phyloP scores from a whole-genome alignment of 2,329 filamentous ascomycete species.

The Colletotrichum melonis region DNA sequence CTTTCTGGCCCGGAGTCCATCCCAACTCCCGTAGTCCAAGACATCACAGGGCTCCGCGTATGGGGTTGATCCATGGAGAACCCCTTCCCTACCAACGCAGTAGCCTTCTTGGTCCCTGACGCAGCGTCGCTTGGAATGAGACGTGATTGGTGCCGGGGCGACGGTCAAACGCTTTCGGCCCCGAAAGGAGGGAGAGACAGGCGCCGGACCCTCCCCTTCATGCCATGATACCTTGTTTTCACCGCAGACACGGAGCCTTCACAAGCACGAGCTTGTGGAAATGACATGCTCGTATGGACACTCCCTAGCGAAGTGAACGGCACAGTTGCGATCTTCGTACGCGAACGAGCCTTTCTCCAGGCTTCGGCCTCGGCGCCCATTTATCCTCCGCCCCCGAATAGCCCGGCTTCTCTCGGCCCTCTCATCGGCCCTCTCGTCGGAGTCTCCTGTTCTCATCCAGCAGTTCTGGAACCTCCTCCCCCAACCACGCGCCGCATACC shows the following conservation, averaged over 20 bases:
- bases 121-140: not conserved
- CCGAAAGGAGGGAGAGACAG: not conserved
- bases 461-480: not conserved
- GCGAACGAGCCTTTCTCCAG: no score
- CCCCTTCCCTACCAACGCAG: not conserved
- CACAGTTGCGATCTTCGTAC: not conserved
- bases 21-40: slow-evolving; percentile 3
- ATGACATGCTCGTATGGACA: not conserved
- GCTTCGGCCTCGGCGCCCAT: not conserved
- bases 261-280: not conserved
- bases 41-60: not conserved
- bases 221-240: not conserved
- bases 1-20: slow-evolving; percentile 12
- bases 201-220: not conserved
- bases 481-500: not conserved
- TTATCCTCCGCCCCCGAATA: not conserved
- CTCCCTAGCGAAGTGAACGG: no score
- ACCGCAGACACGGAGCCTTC: no score
- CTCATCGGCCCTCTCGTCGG: not conserved
- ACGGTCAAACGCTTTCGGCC: slow-evolving; percentile 13
- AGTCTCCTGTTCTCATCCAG: not conserved
- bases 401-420: not conserved
- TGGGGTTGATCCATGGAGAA: no score
- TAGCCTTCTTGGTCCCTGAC: not conserved
- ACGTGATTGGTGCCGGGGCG: not conserved